Evolutionary conservation across 305 asterid species (phyloP), one percentile per base, ranked within the genome.

Genomic region (Fraxinus xanthoxyloides): DNA sequence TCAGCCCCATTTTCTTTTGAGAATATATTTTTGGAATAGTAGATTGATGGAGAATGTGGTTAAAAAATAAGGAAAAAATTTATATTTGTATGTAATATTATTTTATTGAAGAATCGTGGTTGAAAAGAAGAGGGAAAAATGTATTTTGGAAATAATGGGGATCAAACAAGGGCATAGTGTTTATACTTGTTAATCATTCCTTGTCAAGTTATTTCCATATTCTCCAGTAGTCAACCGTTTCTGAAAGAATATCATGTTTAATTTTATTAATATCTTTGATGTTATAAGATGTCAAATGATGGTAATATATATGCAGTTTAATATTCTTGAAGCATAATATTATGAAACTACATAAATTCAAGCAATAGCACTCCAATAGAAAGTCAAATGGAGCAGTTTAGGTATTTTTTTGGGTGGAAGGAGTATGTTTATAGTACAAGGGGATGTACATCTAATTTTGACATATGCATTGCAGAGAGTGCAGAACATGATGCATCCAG

Each of bases 401-500:
- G 30, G 3, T 21, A 21, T 56, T 59, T 59, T 56, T 56, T 56
- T 28, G 28, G 13, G 26, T 7, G 69, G 13, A 59, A 7, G 28
- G 69, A 59, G 69, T 59, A 21, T 59, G 69, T 59, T 59, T 59
- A 59, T 21, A 5, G 28, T 7, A 21, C 69, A 21, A 59, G 36
- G 67, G 79, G 70, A 65, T 75, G 48, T 79, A 80, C 76, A 31
- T 78, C 80, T 81, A 63, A 82, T 84, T 75, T 80, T 56, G 73
- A 80, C 69, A 83, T 84, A 81, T 88, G 90, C 84, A 69, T 80
- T 32, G 83, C 90, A 86, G 93, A 88, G 80, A 86, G 85, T 81
- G 90, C 79, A 77, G 96, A 89, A 75, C 88, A 78, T 73, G 95
- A 92, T 77, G 90, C 91, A 38, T 90, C 97, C 85, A 90, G 97